Percentiles rank a stretch among this genome's conserved stretches.
These are phyloP conservation scores for Geotrichum klebahnii DNA, from an alignment of 1,139 yeast species.

Conservation along the genomic window DNA sequence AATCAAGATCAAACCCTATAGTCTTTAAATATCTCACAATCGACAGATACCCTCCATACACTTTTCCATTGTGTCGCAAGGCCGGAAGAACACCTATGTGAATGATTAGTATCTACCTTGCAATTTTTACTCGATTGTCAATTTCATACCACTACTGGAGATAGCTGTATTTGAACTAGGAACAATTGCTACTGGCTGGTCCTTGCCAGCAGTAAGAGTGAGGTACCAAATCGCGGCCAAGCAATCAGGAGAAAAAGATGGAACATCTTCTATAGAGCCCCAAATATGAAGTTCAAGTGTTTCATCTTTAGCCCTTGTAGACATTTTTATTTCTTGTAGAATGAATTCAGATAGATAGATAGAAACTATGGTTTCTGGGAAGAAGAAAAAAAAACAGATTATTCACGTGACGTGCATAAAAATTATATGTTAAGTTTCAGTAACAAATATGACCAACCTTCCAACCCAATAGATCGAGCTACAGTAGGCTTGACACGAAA, in stretches of 20 bases:
- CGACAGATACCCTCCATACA: conserved; percentile 48
- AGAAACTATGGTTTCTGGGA: too few species aligned
- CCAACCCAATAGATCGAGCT: too few species aligned
- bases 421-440: too few species aligned
- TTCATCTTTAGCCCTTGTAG: background rate
- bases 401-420: too few species aligned
- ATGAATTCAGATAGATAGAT: too few species aligned
- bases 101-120: conserved; percentile 19
- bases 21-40: conserved; percentile 44
- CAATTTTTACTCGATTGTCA: background rate
- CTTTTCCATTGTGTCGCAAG: conserved; percentile 39
- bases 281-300: conserved; percentile 52
- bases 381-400: too few species aligned
- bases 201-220: conserved; percentile 28
- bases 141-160: conserved; percentile 34
- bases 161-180: conserved; percentile 59
- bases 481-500: too few species aligned
- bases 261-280: conserved; percentile 44
- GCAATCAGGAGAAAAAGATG: conserved; percentile 46
- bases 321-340: background rate
- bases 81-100: conserved; percentile 59
- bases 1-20: conserved; percentile 27
- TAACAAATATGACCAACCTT: too few species aligned
- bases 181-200: conserved; percentile 41
- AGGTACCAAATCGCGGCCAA: conserved; percentile 44